Evolutionary conservation across 441 rosid species (phyloP), one percentile per base, ranked within the genome.

Genomic region (Manihot esculenta): DNA sequence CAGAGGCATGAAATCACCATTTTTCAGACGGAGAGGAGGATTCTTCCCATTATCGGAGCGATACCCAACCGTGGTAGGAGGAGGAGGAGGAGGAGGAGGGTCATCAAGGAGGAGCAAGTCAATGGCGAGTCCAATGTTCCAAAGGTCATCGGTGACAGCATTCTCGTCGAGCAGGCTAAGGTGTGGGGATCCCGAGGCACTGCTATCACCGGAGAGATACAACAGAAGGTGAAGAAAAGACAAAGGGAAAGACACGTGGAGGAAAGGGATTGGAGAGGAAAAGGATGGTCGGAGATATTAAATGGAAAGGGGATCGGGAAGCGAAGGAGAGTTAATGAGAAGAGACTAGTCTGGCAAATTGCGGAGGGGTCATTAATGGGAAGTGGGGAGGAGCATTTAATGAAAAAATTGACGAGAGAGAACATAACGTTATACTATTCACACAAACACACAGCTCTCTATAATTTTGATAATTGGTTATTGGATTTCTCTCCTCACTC

Each of bases 121-220:
- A 4, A 82, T 89, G 91, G 81, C 88, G 76, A 93, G 98, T 35
- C 98, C 96, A 24, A 85, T 86, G 93, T 89, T 87, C 66, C 66
- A 72, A 18, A 72, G 92, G 66, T 72, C 87, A 17, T 79, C 79
- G 26, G 82, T 82, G 51, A 80, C 84, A 35, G 79, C 84, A 27
- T 90, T 86, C 79, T 84, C 96, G 70, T 89, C 97, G 51, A 94
- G 98, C 78, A 73, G 98, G 77, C 72, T 91, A n/a, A 76, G 98
- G 79, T 94, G 98, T 69, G 98, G 98, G 63, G 96, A 94, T 81
- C 98, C 98, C 10, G 98, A 94, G 84, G 98, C 98, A 54, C 65
- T 94, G 47, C 66, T 94, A 2, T 94, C 98, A 54, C 98, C 98
- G 87, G 97, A 94, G 81, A 85, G 98, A 74, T 89, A 85, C 53